These are phyloP conservation scores for Russula dissimulans DNA, from an alignment of 768 basidiomycete genomes.

Conservation along the genomic window DNA sequence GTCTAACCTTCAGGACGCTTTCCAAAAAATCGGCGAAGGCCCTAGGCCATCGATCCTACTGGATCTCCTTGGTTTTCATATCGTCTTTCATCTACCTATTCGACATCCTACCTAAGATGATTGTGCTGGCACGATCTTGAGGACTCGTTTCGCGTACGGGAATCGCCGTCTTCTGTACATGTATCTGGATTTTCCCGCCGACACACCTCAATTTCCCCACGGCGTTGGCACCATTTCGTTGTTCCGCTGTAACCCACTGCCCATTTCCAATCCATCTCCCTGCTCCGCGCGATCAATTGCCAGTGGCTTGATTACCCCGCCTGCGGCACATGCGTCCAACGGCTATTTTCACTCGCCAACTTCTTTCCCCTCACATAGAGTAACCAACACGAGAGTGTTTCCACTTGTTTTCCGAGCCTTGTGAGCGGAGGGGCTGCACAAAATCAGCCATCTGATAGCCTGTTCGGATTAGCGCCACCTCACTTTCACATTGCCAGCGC, in stretches of 20 bases:
- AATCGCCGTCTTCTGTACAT: not conserved
- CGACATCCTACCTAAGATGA: not conserved
- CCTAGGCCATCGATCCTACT: not conserved
- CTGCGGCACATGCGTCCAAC: not conserved
- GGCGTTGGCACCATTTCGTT: not conserved
- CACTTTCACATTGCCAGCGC: slow-evolving; percentile 1
- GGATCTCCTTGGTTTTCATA: not conserved
- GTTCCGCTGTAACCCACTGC: not conserved
- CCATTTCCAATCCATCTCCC: not conserved
- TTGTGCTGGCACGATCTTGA: not conserved
- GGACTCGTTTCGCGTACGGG: not conserved
- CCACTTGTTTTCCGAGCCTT: not conserved
- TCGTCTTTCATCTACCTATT: too few relatives aligned
- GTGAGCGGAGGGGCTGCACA: not conserved
- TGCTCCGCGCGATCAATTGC: not conserved
- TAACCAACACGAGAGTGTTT: not conserved
- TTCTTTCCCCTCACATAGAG: not conserved
- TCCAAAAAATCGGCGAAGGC: not conserved
- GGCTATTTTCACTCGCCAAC: slow-evolving; percentile 1
- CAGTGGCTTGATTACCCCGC: not conserved
- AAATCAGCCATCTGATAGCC: not conserved
- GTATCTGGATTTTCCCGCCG: not conserved
- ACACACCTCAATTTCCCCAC: not conserved
- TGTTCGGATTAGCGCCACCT: not conserved
- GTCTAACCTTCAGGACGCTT: not conserved